Conservation (phyloP, 1,284 basidiomycete species). For the Phellopilus nigrolimitatus region DNA sequence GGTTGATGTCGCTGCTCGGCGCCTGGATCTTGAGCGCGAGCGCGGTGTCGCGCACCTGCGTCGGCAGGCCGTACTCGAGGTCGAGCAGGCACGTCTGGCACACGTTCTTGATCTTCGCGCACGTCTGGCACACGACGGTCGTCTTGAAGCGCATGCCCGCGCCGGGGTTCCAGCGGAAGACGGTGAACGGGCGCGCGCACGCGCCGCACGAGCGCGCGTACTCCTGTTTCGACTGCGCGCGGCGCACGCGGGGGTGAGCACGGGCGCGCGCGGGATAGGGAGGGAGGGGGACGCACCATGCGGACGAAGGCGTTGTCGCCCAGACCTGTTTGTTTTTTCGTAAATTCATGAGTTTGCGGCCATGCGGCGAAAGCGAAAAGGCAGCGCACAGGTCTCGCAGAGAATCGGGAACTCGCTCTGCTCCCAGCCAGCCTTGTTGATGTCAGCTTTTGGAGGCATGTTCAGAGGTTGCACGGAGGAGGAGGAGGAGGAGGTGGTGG, state of each 20-base stretch:
- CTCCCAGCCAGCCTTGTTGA: constrained; percentile 90
- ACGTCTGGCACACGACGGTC: constrained; percentile 98
- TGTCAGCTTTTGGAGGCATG: constrained; percentile 65
- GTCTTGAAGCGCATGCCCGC: constrained; percentile 92
- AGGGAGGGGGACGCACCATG: constrained; percentile 58
- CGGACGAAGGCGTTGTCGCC: constrained; percentile 86
- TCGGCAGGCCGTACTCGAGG: constrained; percentile 92
- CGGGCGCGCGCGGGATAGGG: constrained; percentile 6
- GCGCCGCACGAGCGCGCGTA: constrained; percentile 94
- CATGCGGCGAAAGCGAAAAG: constrained; percentile 2
- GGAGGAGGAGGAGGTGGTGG: neutral
- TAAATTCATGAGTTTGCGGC: constrained; percentile 17
- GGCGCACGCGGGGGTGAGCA: constrained; percentile 6
- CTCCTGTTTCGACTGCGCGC: constrained; percentile 84
- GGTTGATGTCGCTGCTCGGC: constrained; percentile 93
- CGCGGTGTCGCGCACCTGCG: constrained; percentile 96
- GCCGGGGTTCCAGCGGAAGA: constrained; percentile 98
- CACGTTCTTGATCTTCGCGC: constrained; percentile 97
- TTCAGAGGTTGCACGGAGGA: neutral
- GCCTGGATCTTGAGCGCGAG: constrained; percentile 83
- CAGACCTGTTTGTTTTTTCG: constrained; percentile 57
- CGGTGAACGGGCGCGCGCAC: constrained; percentile 93
- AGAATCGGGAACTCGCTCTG: constrained; percentile 87
- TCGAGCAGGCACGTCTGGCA: constrained; percentile 98
- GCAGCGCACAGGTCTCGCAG: constrained; percentile 80